phyloP scores from a whole-genome alignment of 306 rosid genomes.

The Cyclanthera cordifolia region DNA sequence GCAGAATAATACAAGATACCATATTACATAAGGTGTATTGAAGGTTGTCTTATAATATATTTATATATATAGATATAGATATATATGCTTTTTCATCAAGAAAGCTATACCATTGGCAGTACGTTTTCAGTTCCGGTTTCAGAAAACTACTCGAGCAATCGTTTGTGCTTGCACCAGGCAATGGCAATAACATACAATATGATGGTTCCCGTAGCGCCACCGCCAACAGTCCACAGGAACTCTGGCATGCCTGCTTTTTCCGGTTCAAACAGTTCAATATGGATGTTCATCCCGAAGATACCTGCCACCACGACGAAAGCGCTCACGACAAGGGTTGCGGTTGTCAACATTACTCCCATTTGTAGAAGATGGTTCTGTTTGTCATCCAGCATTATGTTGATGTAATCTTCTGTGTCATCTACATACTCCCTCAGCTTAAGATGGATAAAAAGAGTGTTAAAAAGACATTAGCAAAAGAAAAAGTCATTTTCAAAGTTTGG shows the following conservation, averaged over 20 bases:
- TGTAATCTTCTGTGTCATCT: constrained; percentile 93
- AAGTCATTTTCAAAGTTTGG: neutral
- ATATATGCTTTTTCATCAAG: neutral
- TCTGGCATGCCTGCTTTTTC: constrained; percentile 30
- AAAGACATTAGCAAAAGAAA: neutral
- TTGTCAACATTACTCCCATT: constrained; percentile 97
- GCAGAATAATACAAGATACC: no score
- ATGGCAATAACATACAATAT: constrained; percentile 47
- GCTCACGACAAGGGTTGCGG: constrained; percentile 83
- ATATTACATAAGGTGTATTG: neutral
- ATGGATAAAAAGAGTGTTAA: neutral
- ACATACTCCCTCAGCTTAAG: constrained; percentile 87
- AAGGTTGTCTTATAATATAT: neutral
- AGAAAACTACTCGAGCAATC: constrained; percentile 42
- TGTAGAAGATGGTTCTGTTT: constrained; percentile 94
- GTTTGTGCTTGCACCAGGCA: constrained; percentile 59
- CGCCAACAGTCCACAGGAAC: constrained; percentile 57
- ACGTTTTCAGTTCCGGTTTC: neutral
- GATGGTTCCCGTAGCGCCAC: constrained; percentile 31
- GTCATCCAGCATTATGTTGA: constrained; percentile 98
- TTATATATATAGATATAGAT: no score
- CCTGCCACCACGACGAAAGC: constrained; percentile 91
- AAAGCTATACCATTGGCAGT: neutral
- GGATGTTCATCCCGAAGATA: constrained; percentile 81
- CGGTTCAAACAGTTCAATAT: constrained; percentile 39